Base-by-base conservation (phyloP, 2,329 filamentous ascomycete species). In the Setomelanomma holmii region DNA sequence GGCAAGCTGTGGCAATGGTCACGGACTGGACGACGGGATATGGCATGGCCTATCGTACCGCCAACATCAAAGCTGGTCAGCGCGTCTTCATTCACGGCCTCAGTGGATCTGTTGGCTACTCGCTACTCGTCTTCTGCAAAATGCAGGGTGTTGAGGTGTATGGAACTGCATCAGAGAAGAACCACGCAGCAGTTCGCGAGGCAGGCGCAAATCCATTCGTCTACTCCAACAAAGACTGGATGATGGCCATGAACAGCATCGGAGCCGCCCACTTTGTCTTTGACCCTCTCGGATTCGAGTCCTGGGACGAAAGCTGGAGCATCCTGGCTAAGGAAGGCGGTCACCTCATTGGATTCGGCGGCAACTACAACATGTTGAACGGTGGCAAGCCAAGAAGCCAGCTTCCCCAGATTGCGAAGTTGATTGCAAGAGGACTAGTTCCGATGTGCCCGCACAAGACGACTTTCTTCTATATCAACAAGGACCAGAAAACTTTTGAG, bases 1-100 rank as follows among this genome's bases (percentile, higher is more conserved):
- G 72, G 30, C 71, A 78, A 55, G 79, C 77, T 0, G 66, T 75
- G 0, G 75, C 76, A 2, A 50, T 82, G 16, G 47, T 75, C 1
- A 69, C 79, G 1, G 80, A 83, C 65, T 83, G 81, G 80, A 75
- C 47, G 12, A 71, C 67, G 1, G 69, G 67, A 5, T 72, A 72
- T 40, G 68, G 66, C 6, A 66, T 72, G 64, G 62, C 66, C 4
- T 61, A 58, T 17, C 67, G 65, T 16, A 40, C 57, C 14, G 78
- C 78, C 3, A 71, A 76, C 24, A 77, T 82, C 1, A 42, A 64
- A 1, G 66, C 69, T 22, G 80, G 79, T 23, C 74, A 80, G 48
- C 75, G 76, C 19, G 79, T 82, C 39, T 83, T 83, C 58, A 65
- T 83, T 16, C 81, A 83, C 62, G 79, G 80, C 30, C 66, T 82